Evolutionary conservation across 305 asterid species (phyloP).

Genomic region (Lippia alba): DNA sequence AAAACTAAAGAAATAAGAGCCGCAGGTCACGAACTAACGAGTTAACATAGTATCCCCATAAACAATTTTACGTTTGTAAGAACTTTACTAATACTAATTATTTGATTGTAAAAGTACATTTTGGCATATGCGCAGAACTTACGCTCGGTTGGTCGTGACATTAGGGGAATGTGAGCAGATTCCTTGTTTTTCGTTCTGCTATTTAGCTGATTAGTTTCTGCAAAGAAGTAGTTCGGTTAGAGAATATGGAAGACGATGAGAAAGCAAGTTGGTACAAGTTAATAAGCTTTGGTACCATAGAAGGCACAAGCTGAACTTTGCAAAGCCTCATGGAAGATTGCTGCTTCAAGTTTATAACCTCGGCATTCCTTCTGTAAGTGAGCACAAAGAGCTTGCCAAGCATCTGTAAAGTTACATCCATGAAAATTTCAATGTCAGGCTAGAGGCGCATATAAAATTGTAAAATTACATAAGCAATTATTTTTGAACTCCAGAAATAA

Average conservation of each 20-base stretch:
- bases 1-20: neutral
- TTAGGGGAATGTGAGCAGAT: slow-evolving; percentile 63
- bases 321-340: slow-evolving; percentile 81
- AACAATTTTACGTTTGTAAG: neutral
- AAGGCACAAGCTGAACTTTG: slow-evolving; percentile 47
- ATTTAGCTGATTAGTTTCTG: slow-evolving; percentile 56
- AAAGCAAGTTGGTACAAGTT: slow-evolving; percentile 20
- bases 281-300: slow-evolving; percentile 40
- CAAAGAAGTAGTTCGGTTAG: slow-evolving; percentile 42
- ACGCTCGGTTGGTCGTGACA: slow-evolving; percentile 90
- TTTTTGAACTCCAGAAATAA: too few species aligned
- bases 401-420: slow-evolving; percentile 53
- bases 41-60: neutral
- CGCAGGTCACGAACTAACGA: neutral
- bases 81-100: too few species aligned
- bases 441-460: slow-evolving; percentile 15
- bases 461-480: too few species aligned
- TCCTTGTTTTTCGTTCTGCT: slow-evolving; percentile 59
- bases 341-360: slow-evolving; percentile 71
- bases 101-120: neutral
- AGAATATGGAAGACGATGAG: slow-evolving; percentile 32
- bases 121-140: slow-evolving; percentile 43
- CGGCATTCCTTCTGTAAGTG: slow-evolving; percentile 82
- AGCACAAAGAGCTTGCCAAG: slow-evolving; percentile 64
- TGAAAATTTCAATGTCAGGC: slow-evolving; percentile 26